Conservation (phyloP, 371 early-diverging fungal species). For the Rhizopus delemar region DNA sequence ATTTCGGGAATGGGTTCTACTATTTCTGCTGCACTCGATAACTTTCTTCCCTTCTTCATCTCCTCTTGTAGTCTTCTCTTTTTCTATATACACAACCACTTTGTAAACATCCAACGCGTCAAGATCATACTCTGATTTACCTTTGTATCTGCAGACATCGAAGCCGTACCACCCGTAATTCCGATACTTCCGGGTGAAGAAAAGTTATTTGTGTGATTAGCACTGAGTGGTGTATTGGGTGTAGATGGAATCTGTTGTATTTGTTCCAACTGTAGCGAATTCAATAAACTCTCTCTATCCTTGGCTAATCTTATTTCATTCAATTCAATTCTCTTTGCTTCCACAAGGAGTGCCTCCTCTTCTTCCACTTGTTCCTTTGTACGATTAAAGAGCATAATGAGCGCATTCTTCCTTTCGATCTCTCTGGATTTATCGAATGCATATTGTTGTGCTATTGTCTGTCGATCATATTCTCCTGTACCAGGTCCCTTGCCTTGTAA, state of each 20-base stretch:
- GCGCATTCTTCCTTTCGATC: constrained; percentile 76
- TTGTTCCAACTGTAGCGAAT: constrained; percentile 59
- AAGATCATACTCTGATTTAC: background rate
- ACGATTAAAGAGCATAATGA: constrained; percentile 69
- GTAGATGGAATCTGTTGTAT: constrained; percentile 45
- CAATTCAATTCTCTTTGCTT: constrained; percentile 77
- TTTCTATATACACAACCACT: constrained; percentile 18
- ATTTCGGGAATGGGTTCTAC: too few species aligned
- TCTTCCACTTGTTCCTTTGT: constrained; percentile 82
- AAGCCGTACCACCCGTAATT: constrained; percentile 43
- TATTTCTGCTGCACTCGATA: too few species aligned
- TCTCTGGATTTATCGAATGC: constrained; percentile 67
- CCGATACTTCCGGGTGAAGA: constrained; percentile 46
- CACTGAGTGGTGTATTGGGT: constrained; percentile 44
- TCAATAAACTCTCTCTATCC: constrained; percentile 76
- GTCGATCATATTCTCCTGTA: constrained; percentile 36
- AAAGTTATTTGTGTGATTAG: constrained; percentile 5
- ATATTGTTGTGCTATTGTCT: constrained; percentile 43
- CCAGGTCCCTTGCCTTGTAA: constrained; percentile 36
- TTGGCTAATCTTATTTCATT: constrained; percentile 70
- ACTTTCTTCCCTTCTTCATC: constrained; percentile 35
- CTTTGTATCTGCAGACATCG: constrained; percentile 28
- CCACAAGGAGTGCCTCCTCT: constrained; percentile 75
- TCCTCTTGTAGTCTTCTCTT: constrained; percentile 38
- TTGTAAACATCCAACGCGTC: too few species aligned